These are phyloP conservation scores for Trypanosoma rangeli DNA, from an alignment of 208 protist genomes.

Conservation along the genomic window DNA sequence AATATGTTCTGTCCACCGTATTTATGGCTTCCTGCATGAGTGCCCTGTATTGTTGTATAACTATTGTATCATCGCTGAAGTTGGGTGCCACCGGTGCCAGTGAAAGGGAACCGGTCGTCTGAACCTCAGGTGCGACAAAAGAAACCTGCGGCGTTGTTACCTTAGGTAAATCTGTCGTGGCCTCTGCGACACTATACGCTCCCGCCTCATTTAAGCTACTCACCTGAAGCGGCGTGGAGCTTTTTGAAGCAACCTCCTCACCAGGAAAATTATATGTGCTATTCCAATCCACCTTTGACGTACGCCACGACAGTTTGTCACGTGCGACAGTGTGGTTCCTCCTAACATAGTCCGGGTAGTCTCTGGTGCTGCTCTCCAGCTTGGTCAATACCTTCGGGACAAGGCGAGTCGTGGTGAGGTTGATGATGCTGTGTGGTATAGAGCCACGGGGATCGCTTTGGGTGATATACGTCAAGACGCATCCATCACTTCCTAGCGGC, in stretches of 20 bases:
- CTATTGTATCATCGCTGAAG: constrained; percentile 35
- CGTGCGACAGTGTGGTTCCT: constrained; percentile 52
- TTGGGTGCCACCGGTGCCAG: constrained; percentile 55
- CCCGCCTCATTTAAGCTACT: background rate
- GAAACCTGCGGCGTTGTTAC: background rate
- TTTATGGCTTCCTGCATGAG: constrained; percentile 81
- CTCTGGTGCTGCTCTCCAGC: constrained; percentile 59
- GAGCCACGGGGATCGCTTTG: constrained; percentile 85
- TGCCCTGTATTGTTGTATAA: constrained; percentile 77
- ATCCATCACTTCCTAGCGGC: constrained; percentile 47
- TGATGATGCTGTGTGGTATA: constrained; percentile 81
- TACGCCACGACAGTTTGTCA: constrained; percentile 71
- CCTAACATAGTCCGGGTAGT: constrained; percentile 57
- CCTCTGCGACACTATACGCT: background rate
- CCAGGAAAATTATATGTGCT: constrained; percentile 63
- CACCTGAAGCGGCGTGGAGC: background rate
- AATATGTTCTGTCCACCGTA: constrained; percentile 74
- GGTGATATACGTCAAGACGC: constrained; percentile 76
- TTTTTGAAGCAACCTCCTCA: constrained; percentile 31
- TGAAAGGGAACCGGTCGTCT: constrained; percentile 15
- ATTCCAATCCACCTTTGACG: constrained; percentile 81
- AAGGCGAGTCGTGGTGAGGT: constrained; percentile 69
- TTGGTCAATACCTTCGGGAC: constrained; percentile 62
- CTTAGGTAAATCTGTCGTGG: background rate
- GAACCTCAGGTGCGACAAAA: background rate